Conservation (phyloP, 2,329 filamentous ascomycete species). For the Ophiostoma ulmi region DNA sequence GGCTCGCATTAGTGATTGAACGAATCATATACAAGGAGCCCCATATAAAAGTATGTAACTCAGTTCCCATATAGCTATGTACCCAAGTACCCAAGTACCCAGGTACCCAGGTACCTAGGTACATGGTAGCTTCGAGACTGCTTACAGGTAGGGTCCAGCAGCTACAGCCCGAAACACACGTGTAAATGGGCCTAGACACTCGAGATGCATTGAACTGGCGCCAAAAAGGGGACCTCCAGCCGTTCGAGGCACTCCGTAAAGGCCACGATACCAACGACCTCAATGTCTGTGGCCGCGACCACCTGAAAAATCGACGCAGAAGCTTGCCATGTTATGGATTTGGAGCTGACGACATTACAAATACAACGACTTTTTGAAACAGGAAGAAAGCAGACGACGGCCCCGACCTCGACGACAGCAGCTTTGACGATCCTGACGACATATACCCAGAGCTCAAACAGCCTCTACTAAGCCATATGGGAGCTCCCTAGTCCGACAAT, state of each 20-base stretch:
- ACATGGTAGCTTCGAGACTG: neutral
- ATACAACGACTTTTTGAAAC: neutral
- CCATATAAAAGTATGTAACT: neutral
- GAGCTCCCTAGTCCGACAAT: neutral
- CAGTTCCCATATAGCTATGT: neutral
- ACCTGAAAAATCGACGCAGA: constrained; percentile 8
- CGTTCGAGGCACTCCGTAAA: neutral
- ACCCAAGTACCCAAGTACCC: neutral
- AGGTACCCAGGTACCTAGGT: neutral
- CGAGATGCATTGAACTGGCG: constrained; percentile 8
- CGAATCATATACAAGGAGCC: neutral
- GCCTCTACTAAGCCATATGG: neutral
- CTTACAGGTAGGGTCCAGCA: neutral
- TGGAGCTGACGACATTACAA: neutral
- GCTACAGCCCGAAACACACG: neutral
- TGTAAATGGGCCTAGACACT: constrained; percentile 12
- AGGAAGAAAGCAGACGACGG: neutral
- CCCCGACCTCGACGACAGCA: neutral
- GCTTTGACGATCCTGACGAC: neutral
- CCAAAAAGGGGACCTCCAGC: constrained; percentile 1
- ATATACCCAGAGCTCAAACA: neutral
- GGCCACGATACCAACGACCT: constrained; percentile 12
- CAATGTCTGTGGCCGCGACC: constrained; percentile 15
- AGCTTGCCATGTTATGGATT: neutral
- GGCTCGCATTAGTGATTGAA: neutral